Conservation (phyloP, 371 early-diverging fungal genomes). For the Massospora cicadina region DNA sequence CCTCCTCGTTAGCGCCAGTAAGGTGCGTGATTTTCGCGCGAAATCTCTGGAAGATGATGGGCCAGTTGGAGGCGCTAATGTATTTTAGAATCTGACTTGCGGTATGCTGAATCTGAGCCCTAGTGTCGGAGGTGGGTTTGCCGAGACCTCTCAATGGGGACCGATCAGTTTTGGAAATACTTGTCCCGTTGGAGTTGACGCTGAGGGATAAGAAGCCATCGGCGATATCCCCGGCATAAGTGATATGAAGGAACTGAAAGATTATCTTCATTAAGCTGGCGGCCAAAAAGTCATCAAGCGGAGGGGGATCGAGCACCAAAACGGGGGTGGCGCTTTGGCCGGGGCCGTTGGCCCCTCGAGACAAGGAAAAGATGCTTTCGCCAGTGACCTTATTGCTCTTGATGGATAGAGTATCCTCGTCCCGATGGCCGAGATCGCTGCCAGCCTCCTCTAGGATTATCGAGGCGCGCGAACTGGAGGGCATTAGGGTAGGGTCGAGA, state of each 20-base stretch:
- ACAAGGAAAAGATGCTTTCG: slow-evolving; percentile 9
- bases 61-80: slow-evolving; percentile 68
- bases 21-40: slow-evolving; percentile 33
- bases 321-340: slow-evolving; percentile 13
- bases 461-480: slow-evolving; percentile 3
- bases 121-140: slow-evolving; percentile 9
- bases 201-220: slow-evolving; percentile 15
- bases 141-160: slow-evolving; percentile 1
- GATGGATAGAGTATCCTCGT: slow-evolving; percentile 16
- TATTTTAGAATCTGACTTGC: slow-evolving; percentile 60
- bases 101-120: slow-evolving; percentile 35
- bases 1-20: slow-evolving; percentile 37
- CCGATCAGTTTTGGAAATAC: slow-evolving; percentile 10
- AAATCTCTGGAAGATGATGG: slow-evolving; percentile 43
- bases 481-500: slow-evolving; percentile 19
- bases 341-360: slow-evolving; percentile 14
- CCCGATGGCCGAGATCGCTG: not conserved
- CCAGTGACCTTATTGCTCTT: slow-evolving; percentile 13
- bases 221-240: slow-evolving; percentile 11
- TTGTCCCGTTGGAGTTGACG: slow-evolving; percentile 13
- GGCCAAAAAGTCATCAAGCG: slow-evolving; percentile 49
- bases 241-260: slow-evolving; percentile 31
- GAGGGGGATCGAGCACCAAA: slow-evolving; percentile 42
- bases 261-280: slow-evolving; percentile 40
- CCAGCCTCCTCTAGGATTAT: not conserved